These are phyloP conservation scores for Rhizopogon sp. DNA, from an alignment of 768 basidiomycete species.

Conservation along the genomic window DNA sequence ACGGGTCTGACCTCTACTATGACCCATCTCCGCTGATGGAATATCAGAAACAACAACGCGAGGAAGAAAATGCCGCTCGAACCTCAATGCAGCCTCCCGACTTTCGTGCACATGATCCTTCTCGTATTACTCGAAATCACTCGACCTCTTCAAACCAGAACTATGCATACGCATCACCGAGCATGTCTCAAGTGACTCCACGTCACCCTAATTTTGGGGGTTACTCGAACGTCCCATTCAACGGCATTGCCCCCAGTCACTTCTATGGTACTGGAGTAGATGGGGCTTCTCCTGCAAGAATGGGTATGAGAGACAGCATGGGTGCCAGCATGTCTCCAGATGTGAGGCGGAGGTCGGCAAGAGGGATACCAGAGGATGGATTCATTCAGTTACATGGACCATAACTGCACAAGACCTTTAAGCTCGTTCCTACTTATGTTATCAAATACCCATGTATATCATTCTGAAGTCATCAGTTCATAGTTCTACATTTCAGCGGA, in stretches of 20 bases:
- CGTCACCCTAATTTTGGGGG: constrained; percentile 25
- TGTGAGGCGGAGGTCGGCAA: constrained; percentile 24
- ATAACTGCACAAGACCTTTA: neutral
- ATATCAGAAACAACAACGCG: constrained; percentile 35
- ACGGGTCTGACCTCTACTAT: constrained; percentile 68
- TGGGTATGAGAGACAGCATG: constrained; percentile 27
- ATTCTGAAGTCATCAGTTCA: neutral
- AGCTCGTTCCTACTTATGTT: neutral
- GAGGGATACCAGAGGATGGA: constrained; percentile 28
- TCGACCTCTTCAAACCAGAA: constrained; percentile 24
- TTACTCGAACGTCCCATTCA: constrained; percentile 22
- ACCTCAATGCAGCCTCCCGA: constrained; percentile 28
- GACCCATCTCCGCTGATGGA: constrained; percentile 59
- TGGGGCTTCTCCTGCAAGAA: constrained; percentile 17
- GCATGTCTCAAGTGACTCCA: constrained; percentile 9
- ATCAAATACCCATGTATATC: neutral
- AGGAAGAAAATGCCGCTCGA: constrained; percentile 22
- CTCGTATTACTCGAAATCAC: constrained; percentile 26
- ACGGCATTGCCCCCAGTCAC: constrained; percentile 33
- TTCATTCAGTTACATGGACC: constrained; percentile 28
- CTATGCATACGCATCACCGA: constrained; percentile 22
- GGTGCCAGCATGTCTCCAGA: constrained; percentile 31
- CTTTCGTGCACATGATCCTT: constrained; percentile 27
- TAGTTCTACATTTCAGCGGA: neutral
- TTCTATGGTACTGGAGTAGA: constrained; percentile 33